Base-by-base conservation (phyloP, 2,329 filamentous ascomycete species). In the Fusarium sp. region DNA sequence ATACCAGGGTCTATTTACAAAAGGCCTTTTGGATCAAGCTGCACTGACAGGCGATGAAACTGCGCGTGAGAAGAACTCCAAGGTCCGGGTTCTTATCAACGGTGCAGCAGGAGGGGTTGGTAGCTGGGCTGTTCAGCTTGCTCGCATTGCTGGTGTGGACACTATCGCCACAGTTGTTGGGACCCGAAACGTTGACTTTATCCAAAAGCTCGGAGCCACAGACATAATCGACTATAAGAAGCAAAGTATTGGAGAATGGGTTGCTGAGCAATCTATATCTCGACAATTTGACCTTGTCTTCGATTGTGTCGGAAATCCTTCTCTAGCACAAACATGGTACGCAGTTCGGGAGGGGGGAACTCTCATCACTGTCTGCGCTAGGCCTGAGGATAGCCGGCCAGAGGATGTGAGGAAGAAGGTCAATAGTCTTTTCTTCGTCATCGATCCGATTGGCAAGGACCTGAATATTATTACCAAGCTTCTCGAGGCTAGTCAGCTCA, bases 1-100 rank as follows among this genome's bases (percentile, higher is more conserved):
- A 6, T 80, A 75, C 57, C 80, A 82, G 66, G 75, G 72, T 9
- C 58, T 81, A 20, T 71, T 71, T 5, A 56, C 79, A 60, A 65
- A 58, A 6, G 67, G 67, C 0, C 49, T 45, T 0, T 18, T 70
- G 5, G 45, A 67, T 11, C 11, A 48, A 0, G 2, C 20, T 0
- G 66, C 66, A 1, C n/a, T 60, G 1, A 17, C 5, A 0, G 60
- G 60, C 0, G 39, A 56, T 11, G 43, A 20, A 2, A 39, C 29
- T 2, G 48, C 59, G 0, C 40, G n/a, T 5, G 36, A 52, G 5
- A 62, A 56, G 4, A 70, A 70, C 1, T 6, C 41, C 1, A 55
- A 51, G 4, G 7, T 58, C 1, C 51, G 63, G 0, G 48, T 70
- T 14, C 27, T 70, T 0, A 59, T 70, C 13, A 70, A 55, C 0